These are phyloP conservation scores for Phlegmacium glaucopus DNA, from an alignment of 768 basidiomycete species.

Conservation along the genomic window DNA sequence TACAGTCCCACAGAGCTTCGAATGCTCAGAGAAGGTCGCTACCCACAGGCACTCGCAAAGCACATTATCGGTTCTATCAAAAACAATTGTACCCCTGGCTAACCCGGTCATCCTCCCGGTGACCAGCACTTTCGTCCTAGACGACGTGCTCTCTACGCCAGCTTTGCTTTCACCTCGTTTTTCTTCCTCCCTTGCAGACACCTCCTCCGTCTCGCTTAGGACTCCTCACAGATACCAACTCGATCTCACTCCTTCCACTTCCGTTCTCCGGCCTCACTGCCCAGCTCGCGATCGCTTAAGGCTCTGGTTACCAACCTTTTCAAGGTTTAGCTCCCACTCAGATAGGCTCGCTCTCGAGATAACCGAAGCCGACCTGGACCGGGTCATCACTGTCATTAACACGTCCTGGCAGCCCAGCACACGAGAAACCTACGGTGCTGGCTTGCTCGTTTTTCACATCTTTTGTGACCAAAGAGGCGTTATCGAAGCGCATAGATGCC, in stretches of 20 bases:
- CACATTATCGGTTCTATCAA: too few relatives aligned
- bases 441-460: conserved; percentile 4
- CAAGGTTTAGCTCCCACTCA: too few relatives aligned
- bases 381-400: conserved; percentile 18
- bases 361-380: background rate
- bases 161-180: too few relatives aligned
- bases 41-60: too few relatives aligned
- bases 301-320: conserved; percentile 18
- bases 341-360: too few relatives aligned
- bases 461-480: conserved; percentile 6
- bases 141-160: too few relatives aligned
- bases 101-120: too few relatives aligned
- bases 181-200: too few relatives aligned
- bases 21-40: too few relatives aligned
- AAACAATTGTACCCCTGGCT: too few relatives aligned
- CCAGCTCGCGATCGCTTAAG: conserved; percentile 14
- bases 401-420: conserved; percentile 9
- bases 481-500: conserved; percentile 22
- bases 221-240: background rate
- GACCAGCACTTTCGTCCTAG: too few relatives aligned
- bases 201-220: background rate
- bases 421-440: background rate
- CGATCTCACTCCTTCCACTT: background rate
- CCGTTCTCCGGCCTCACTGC: conserved; percentile 15
- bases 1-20: too few relatives aligned